Conservation (phyloP, 495 filamentous ascomycete species). For the Podospora appendiculata region DNA sequence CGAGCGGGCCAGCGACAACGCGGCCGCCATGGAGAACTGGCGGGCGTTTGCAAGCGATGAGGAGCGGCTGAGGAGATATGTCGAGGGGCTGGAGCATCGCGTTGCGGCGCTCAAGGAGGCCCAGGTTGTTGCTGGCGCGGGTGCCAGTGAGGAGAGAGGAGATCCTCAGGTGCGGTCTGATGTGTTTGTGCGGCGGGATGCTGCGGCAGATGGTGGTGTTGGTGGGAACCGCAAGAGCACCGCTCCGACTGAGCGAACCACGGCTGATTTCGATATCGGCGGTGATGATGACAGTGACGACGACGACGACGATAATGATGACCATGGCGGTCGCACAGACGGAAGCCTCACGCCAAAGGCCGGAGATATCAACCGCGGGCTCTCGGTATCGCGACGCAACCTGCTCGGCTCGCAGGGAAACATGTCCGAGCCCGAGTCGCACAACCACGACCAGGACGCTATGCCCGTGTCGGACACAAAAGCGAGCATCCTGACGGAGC, state of each 20-base stretch:
- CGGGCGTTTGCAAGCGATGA: constrained; percentile 8
- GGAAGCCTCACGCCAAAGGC: neutral
- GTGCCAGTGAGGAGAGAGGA: neutral
- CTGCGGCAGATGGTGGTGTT: neutral
- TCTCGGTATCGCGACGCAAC: constrained; percentile 1
- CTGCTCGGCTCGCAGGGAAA: constrained; percentile 1
- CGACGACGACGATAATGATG: neutral
- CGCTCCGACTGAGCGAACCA: neutral
- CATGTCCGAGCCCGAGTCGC: neutral
- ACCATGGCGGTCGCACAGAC: neutral
- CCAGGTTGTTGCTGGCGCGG: neutral
- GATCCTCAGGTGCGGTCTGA: neutral
- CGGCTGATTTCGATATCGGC: neutral
- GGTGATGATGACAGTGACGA: neutral
- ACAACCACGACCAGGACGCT: neutral
- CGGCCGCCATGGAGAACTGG: constrained; percentile 5
- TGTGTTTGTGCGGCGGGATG: neutral
- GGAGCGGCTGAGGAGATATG: constrained; percentile 9
- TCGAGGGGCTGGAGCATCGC: constrained; percentile 13
- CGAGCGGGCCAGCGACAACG: neutral
- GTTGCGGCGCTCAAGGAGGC: constrained; percentile 7
- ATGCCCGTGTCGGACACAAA: constrained; percentile 9
- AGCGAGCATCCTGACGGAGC: constrained; percentile 17
- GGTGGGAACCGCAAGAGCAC: neutral
- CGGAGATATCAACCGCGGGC: neutral